Evolutionary conservation across 768 basidiomycete genomes (phyloP), one percentile per base, ranked within the genome.

Genomic region (Polyporus arcularius): DNA sequence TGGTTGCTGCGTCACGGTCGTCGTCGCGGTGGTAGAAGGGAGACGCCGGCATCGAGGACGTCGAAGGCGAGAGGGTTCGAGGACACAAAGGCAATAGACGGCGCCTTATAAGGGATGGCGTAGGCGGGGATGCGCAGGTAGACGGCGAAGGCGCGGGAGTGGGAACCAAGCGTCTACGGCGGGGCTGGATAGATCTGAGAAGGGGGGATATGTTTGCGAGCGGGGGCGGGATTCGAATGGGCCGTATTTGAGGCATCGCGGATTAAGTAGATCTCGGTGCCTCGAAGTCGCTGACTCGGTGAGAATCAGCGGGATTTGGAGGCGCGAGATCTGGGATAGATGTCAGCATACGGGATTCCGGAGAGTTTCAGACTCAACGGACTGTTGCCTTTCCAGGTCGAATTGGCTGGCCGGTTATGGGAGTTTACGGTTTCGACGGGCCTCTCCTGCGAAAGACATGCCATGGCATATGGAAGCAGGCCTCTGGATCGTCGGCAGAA

Each of bases 141-240:
- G 71, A 58, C 64, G 65, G 60, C 67, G 66, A 55, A 53, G 63
- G 51, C 52, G 63, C 54, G 52, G 52, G 57, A 59, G 49, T 57
- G 65, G 62, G 59, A 61, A 61, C 47, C 32, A 40, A 32, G 57
- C 52, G 58, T 39, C 31, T 72, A 70, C 63, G 68, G 68, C 57
- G 71, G 70, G 68, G 69, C 67, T 68, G 70, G 69, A 67, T 65
- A 65, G 63, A 58, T 70, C 78, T 53, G 76, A 54, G 65, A 76
- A 82, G 76, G 79, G 79, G 77, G 76, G 77, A 64, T 73, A 76
- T 78, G 76, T 71, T 67, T 49, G 63, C 64, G 56, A 70, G 66
- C 60, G 71, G 57, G 62, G 65, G 70, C 62, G 70, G 68, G 61
- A 67, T 66, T 70, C 73, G 70, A 72, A 74, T 32, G 64, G 68